Conservation (phyloP, 371 early-diverging fungal genomes). For the Rhizopus sp. region DNA sequence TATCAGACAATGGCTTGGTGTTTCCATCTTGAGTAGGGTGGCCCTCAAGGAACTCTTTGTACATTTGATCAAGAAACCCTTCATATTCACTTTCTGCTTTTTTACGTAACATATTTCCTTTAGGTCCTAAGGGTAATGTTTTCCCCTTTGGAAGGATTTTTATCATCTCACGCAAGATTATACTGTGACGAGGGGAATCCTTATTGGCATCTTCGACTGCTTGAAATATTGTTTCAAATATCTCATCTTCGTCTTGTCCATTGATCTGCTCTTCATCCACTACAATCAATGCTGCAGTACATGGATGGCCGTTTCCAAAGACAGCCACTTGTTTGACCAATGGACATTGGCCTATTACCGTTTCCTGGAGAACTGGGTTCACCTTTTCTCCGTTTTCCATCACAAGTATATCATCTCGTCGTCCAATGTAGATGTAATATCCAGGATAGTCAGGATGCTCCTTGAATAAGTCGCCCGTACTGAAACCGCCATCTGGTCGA, state of each 20-base stretch:
- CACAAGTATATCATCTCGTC: constrained; percentile 41
- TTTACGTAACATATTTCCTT: constrained; percentile 25
- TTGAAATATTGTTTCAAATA: constrained; percentile 17
- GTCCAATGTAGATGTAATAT: constrained; percentile 30
- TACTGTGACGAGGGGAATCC: constrained; percentile 38
- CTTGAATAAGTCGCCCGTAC: constrained; percentile 38
- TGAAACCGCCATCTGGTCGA: constrained; percentile 36
- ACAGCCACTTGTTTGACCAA: constrained; percentile 31
- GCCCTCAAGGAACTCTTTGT: constrained; percentile 25
- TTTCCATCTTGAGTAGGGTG: not conserved
- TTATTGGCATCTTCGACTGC: constrained; percentile 42
- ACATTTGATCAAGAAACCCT: constrained; percentile 30
- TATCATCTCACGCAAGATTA: constrained; percentile 34
- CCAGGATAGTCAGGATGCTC: constrained; percentile 24
- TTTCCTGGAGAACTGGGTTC: constrained; percentile 46
- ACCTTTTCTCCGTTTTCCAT: constrained; percentile 52
- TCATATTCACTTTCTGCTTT: constrained; percentile 17
- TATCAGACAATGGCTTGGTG: constrained; percentile 5
- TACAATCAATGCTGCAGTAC: constrained; percentile 33
- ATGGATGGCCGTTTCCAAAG: constrained; percentile 33
- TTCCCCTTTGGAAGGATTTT: constrained; percentile 18
- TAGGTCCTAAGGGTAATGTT: constrained; percentile 17
- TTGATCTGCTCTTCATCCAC: constrained; percentile 23
- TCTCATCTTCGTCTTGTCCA: constrained; percentile 21
- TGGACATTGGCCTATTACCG: constrained; percentile 19